Conservation (phyloP, 805 yeast species). For the Candida nitratophila region DNA sequence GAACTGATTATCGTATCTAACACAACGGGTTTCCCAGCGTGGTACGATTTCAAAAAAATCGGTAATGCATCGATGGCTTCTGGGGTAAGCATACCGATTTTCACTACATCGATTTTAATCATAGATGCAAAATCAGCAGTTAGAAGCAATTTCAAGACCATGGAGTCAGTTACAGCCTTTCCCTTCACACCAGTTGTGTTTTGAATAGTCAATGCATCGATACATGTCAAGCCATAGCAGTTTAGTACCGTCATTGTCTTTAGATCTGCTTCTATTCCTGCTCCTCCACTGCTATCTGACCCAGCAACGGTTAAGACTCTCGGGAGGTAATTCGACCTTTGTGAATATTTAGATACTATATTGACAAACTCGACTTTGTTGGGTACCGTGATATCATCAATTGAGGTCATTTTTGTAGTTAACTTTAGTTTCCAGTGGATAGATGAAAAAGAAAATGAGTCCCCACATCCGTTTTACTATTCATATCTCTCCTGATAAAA, state of each 20-base stretch:
- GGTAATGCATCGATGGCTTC: conserved; percentile 44
- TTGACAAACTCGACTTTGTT: too few relatives aligned
- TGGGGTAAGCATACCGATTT: conserved; percentile 67
- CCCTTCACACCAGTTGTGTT: conserved; percentile 45
- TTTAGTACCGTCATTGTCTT: conserved; percentile 71
- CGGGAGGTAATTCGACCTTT: conserved; percentile 12
- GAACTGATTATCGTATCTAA: conserved; percentile 84
- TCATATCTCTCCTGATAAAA: too few relatives aligned
- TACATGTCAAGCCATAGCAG: conserved; percentile 71
- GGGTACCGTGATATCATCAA: not conserved
- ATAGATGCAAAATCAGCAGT: conserved; percentile 47
- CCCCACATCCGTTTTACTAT: too few relatives aligned
- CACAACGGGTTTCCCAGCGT: conserved; percentile 35
- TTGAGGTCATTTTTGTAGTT: not conserved
- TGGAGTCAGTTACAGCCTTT: conserved; percentile 35
- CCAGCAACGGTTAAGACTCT: conserved; percentile 55
- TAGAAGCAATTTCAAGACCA: conserved; percentile 41
- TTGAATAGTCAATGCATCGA: conserved; percentile 77
- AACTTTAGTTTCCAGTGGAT: too few relatives aligned
- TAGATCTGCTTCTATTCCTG: conserved; percentile 86
- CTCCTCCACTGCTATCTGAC: conserved; percentile 84
- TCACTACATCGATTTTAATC: conserved; percentile 61
- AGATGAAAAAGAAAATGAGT: too few relatives aligned
- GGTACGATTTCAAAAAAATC: conserved; percentile 25
- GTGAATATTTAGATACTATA: too few relatives aligned